phyloP scores from a whole-genome alignment of 768 basidiomycete genomes.

The Guyanaporus albipodus region DNA sequence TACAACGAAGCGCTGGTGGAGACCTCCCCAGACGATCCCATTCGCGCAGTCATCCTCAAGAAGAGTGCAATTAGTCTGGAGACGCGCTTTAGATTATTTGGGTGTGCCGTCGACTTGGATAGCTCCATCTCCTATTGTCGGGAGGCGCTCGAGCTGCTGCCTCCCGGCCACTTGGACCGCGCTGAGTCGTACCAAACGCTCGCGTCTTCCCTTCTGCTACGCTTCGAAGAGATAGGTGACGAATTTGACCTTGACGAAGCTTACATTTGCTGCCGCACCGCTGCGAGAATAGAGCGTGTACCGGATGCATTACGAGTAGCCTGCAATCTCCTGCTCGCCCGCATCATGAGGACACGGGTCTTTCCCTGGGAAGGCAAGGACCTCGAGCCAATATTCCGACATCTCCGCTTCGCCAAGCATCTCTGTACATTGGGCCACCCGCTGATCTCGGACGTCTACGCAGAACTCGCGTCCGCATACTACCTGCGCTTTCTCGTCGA shows the following conservation, averaged over 20 bases:
- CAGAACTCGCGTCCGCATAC: constrained; percentile 20
- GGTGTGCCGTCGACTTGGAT: constrained; percentile 21
- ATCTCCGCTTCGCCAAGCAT: constrained; percentile 24
- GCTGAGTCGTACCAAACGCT: constrained; percentile 15
- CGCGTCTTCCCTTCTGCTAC: constrained; percentile 20
- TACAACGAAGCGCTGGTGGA: constrained; percentile 25
- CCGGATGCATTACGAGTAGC: constrained; percentile 13
- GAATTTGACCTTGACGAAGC: constrained; percentile 29
- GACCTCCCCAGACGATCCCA: constrained; percentile 15
- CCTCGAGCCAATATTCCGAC: constrained; percentile 25
- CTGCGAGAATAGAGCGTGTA: not conserved
- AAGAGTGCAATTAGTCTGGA: constrained; percentile 15
- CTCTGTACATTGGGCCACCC: constrained; percentile 19
- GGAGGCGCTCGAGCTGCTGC: constrained; percentile 21
- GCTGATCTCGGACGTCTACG: constrained; percentile 20
- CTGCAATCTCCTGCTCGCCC: constrained; percentile 20
- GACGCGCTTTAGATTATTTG: constrained; percentile 14
- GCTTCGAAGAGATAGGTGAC: constrained; percentile 22
- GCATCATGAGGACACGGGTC: constrained; percentile 20
- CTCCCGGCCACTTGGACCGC: constrained; percentile 12
- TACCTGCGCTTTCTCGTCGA: constrained; percentile 26
- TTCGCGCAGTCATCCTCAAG: constrained; percentile 12
- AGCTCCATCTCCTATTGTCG: constrained; percentile 25
- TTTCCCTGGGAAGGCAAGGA: constrained; percentile 23
- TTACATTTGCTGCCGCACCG: constrained; percentile 13